Percentiles rank a stretch among this genome's conserved stretches.
phyloP scores from a whole-genome alignment of 768 basidiomycete genomes.

The Multifurca ochricompacta region DNA sequence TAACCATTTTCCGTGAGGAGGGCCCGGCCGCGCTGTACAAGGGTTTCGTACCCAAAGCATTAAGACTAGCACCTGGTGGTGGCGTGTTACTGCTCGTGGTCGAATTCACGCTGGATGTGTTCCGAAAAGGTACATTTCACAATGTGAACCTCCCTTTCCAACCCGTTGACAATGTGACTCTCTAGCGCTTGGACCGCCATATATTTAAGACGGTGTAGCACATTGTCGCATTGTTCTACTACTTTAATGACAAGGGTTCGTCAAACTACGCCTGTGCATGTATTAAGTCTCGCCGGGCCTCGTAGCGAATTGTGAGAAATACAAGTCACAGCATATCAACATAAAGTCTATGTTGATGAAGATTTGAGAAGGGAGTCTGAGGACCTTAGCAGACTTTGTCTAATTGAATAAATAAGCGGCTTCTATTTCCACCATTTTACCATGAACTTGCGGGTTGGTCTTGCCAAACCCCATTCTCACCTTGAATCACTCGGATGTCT shows the following conservation, averaged over 20 bases:
- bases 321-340: no score
- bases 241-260: not conserved
- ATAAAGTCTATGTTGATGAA: no score
- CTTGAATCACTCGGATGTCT: conserved; percentile 5
- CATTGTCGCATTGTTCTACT: not conserved
- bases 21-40: conserved; percentile 84
- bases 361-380: not conserved
- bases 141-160: not conserved
- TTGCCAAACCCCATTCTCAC: not conserved
- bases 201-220: conserved; percentile 1
- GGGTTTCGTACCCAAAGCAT: conserved; percentile 92
- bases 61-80: conserved; percentile 91
- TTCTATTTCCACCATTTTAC: no score
- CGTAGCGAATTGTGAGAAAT: no score
- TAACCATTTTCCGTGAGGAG: conserved; percentile 80
- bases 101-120: conserved; percentile 71
- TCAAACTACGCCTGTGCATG: no score
- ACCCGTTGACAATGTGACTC: not conserved
- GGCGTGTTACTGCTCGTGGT: conserved; percentile 93
- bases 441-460: no score
- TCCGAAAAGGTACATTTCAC: conserved; percentile 51
- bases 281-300: no score
- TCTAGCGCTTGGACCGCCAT: conserved; percentile 12
- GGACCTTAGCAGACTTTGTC: not conserved
- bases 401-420: no score